Evolutionary conservation across 352 stramenopile genomes (phyloP), one percentile per base, ranked within the genome.

Genomic region (Elongisporangium undulatum): DNA sequence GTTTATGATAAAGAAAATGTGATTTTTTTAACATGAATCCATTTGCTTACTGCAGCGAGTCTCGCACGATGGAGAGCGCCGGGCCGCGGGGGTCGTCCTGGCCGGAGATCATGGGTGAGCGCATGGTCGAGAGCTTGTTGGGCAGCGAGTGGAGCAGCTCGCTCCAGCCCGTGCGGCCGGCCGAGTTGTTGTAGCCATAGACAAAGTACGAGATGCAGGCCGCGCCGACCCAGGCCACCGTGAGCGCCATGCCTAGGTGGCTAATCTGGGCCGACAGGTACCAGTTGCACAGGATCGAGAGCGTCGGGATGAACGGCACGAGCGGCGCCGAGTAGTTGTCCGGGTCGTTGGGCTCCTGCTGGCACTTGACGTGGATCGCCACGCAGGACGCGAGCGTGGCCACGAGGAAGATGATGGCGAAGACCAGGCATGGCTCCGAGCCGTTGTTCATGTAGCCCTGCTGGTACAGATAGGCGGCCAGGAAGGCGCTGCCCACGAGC

Each of bases 81-180:
- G 34, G 34, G 13, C 6, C 34, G 34, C 34, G 10, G 34, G 16
- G 6, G 13, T 45, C 34, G 16, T 45, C 34, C 1, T 45, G 34
- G 34, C 34, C 34, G 34, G 79, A 87, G 7, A 89, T 61, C 64
- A 87, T 87, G 1, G 79, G 77, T 48, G 69, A 79, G 23, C 69
- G 72, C 63, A 80, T 56, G 15, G 58, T 61, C 61, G 75, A 82
- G 51, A 79, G 67, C 29, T 66, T 69, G 72, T 49, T 79, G 24
- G 72, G 64, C 7, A 79, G 59, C 55, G 34, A 45, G 16, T 53
- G 19, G 1, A 68, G 53, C 56, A 68, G 54, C 20, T 57, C 51
- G 21, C 23, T 38, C 64, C 64, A 71, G 10, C 55, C 55, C 13
- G 56, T 61, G 4, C 61, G 63, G 20, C 64, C 62, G 8, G 63